phyloP scores from a whole-genome alignment of 1,139 yeast species.

The Debaryomycetaceae sp. region DNA sequence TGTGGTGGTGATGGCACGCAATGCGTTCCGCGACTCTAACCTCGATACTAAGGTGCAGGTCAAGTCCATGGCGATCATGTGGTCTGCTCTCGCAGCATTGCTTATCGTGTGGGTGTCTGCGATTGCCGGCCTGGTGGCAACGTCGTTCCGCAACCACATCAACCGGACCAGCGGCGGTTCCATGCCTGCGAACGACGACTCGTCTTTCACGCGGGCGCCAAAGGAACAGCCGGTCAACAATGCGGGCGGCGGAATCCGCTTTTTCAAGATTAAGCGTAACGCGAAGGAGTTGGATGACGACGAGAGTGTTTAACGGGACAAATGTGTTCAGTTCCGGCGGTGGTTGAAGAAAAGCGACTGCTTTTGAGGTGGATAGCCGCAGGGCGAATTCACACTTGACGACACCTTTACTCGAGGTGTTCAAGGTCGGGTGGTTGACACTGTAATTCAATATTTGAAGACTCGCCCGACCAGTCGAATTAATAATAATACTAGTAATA shows the following conservation, averaged over 20 bases:
- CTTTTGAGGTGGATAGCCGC: too few species aligned
- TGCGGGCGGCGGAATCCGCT: slow-evolving; percentile 57
- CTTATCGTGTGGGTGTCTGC: slow-evolving; percentile 43
- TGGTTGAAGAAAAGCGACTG: too few species aligned
- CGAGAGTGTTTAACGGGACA: slow-evolving; percentile 50
- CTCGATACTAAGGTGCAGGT: slow-evolving; percentile 42
- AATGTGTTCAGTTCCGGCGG: too few species aligned
- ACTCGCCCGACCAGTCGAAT: too few species aligned
- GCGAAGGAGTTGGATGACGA: slow-evolving; percentile 50
- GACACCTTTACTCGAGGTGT: too few species aligned
- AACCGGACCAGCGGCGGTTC: slow-evolving; percentile 18
- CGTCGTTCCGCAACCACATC: slow-evolving; percentile 37
- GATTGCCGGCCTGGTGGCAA: slow-evolving; percentile 41
- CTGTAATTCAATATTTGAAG: too few species aligned
- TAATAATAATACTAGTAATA: too few species aligned
- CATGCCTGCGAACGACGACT: slow-evolving; percentile 20
- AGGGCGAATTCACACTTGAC: neutral
- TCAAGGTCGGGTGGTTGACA: too few species aligned
- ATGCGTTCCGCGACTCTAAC: slow-evolving; percentile 43
- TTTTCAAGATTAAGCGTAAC: slow-evolving; percentile 68
- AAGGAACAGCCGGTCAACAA: slow-evolving; percentile 22
- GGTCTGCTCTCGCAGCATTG: slow-evolving; percentile 57
- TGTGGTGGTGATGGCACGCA: slow-evolving; percentile 51
- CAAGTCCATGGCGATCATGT: slow-evolving; percentile 47
- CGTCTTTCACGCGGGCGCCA: slow-evolving; percentile 33